phyloP scores from a whole-genome alignment of 2,329 filamentous ascomycete genomes.

The Sclerotinia subarctica region DNA sequence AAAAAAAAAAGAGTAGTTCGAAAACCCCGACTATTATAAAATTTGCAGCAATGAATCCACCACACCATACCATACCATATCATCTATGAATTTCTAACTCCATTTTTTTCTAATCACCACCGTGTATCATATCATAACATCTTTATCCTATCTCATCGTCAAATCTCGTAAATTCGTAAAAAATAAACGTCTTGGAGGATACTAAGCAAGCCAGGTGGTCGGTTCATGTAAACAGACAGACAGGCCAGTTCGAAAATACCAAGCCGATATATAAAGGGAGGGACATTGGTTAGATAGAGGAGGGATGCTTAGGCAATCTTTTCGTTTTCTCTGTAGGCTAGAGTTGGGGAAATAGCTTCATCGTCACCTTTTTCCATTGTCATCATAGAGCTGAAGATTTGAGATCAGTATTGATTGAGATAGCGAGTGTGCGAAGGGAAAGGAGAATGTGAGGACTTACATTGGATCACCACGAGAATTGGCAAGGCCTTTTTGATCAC shows the following conservation, averaged over 20 bases:
- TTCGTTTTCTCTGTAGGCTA: constrained; percentile 3
- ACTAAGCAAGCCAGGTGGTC: neutral
- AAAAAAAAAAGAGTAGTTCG: neutral
- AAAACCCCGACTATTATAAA: neutral
- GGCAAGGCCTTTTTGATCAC: neutral
- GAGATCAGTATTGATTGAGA: neutral
- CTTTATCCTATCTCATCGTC: neutral
- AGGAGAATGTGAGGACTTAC: neutral
- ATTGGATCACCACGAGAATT: constrained; percentile 5
- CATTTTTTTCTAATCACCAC: neutral
- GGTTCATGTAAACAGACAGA: neutral
- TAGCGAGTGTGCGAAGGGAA: neutral
- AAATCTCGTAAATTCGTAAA: neutral
- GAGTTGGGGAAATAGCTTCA: constrained; percentile 1
- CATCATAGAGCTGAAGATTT: constrained; percentile 8
- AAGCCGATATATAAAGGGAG: neutral
- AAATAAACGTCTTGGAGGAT: neutral
- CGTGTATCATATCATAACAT: neutral
- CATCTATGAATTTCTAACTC: neutral
- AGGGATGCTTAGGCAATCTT: neutral
- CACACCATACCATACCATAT: neutral
- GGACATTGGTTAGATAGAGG: neutral
- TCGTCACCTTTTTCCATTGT: constrained; percentile 14
- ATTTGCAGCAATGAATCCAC: constrained; percentile 2
- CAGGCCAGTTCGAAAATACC: neutral